A percentile compares a stretch with the other conserved stretches of the same genome.
Evolutionary conservation across 2,329 filamentous ascomycete genomes (phyloP).

Genomic region (Claviceps spartinae): DNA sequence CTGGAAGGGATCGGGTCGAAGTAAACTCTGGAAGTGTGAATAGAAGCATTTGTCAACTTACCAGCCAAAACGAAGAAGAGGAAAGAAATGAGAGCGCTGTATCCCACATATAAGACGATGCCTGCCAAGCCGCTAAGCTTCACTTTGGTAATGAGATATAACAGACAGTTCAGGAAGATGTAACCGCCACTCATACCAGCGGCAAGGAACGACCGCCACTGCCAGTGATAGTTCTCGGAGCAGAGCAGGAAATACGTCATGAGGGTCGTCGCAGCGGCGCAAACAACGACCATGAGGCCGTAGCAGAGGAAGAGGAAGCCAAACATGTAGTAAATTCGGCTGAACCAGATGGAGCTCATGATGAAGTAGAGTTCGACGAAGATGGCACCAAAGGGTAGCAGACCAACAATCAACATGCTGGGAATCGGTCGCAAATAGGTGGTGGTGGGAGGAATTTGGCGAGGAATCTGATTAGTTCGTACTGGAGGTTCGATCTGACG

Average conservation of each 20-base stretch:
- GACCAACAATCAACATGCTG: constrained; percentile 81
- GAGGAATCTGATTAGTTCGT: constrained; percentile 92
- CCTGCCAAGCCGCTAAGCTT: constrained; percentile 75
- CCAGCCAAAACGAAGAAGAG: constrained; percentile 89
- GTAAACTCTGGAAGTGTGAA: constrained; percentile 8
- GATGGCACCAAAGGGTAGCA: constrained; percentile 90
- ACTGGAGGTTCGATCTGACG: constrained; percentile 62
- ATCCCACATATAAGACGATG: constrained; percentile 84
- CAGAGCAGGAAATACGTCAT: constrained; percentile 96
- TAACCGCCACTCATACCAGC: constrained; percentile 84
- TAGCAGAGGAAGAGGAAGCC: constrained; percentile 98
- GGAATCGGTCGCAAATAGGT: constrained; percentile 79
- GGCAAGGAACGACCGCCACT: constrained; percentile 88
- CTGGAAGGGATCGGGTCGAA: too few relatives aligned
- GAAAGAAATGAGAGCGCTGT: constrained; percentile 78
- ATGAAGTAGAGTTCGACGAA: constrained; percentile 99
- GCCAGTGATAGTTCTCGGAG: constrained; percentile 97
- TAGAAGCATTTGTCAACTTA: constrained; percentile 30
- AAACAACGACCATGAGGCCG: constrained; percentile 91
- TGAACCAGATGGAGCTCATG: constrained; percentile 98
- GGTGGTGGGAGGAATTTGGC: constrained; percentile 76
- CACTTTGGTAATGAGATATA: constrained; percentile 83
- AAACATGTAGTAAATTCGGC: constrained; percentile 99
- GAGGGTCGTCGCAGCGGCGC: constrained; percentile 79
- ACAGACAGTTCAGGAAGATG: constrained; percentile 79